A percentile compares a stretch with the other conserved stretches of the same genome.
These are phyloP conservation scores for Sporormia fimetaria DNA, from an alignment of 495 filamentous ascomycete genomes.

Conservation along the genomic window DNA sequence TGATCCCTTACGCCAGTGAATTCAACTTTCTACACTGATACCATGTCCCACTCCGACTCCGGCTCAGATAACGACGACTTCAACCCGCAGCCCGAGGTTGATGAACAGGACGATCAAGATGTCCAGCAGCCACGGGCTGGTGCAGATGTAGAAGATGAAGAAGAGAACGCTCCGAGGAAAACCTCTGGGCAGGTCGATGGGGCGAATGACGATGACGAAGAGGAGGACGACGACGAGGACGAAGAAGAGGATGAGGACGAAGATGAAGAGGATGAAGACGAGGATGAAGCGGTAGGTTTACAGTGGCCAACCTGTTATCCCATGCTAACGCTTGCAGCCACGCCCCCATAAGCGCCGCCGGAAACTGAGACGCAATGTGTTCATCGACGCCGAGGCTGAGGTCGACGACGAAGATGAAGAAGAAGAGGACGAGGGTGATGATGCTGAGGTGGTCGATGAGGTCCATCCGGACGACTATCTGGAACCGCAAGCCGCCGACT, in stretches of 20 bases:
- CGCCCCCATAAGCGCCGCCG: slow-evolving; percentile 69
- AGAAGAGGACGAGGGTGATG: slow-evolving; percentile 73
- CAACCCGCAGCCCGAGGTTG: slow-evolving; percentile 56
- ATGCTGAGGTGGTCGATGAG: slow-evolving; percentile 78
- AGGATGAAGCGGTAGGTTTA: slow-evolving; percentile 17
- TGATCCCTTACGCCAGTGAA: not conserved
- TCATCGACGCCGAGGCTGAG: slow-evolving; percentile 93
- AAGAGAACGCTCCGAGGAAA: not conserved
- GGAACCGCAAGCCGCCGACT: slow-evolving; percentile 68
- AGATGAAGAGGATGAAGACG: slow-evolving; percentile 29
- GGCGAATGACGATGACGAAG: slow-evolving; percentile 24
- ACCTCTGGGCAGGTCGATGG: slow-evolving; percentile 39
- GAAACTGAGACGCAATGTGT: slow-evolving; percentile 56
- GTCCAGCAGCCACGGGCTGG: slow-evolving; percentile 31
- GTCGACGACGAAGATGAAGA: slow-evolving; percentile 91
- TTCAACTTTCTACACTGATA: slow-evolving; percentile 1
- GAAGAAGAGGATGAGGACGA: slow-evolving; percentile 25
- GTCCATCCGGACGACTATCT: slow-evolving; percentile 81
- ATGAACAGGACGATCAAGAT: slow-evolving; percentile 40
- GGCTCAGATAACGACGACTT: slow-evolving; percentile 77
- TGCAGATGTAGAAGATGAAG: slow-evolving; percentile 41
- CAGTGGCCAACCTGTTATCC: not conserved
- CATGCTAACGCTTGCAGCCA: slow-evolving; percentile 37
- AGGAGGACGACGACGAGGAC: slow-evolving; percentile 28
- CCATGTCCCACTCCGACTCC: slow-evolving; percentile 33